Evolutionary conservation across 2,329 filamentous ascomycete species (phyloP).

Genomic region (Madurella fahalii): DNA sequence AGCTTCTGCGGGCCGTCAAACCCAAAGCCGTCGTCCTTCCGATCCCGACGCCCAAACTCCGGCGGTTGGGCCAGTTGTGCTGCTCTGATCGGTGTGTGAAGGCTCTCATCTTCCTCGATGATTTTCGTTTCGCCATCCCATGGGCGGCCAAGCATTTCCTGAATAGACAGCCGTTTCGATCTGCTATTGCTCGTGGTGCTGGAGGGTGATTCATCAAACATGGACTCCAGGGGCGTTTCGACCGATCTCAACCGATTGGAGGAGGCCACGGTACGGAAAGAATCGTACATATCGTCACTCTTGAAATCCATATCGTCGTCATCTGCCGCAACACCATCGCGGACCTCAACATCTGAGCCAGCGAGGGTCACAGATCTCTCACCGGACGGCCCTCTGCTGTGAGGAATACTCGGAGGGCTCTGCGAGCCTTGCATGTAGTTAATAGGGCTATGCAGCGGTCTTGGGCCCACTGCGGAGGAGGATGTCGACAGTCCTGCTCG

Average conservation of each 20-base stretch:
- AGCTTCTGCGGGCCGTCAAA: constrained; percentile 31
- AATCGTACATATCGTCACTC: constrained; percentile 75
- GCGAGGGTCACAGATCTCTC: constrained; percentile 62
- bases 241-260: constrained; percentile 63
- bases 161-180: constrained; percentile 54
- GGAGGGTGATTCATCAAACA: constrained; percentile 75
- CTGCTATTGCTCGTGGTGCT: constrained; percentile 51
- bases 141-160: constrained; percentile 53
- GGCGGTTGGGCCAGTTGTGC: constrained; percentile 31
- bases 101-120: constrained; percentile 58
- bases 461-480: constrained; percentile 33
- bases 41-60: constrained; percentile 23
- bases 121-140: constrained; percentile 56
- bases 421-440: constrained; percentile 37
- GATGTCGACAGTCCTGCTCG: constrained; percentile 43
- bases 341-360: constrained; percentile 65
- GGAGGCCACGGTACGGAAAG: constrained; percentile 61
- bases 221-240: constrained; percentile 70
- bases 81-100: constrained; percentile 47
- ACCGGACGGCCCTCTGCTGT: constrained; percentile 36
- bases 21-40: constrained; percentile 23
- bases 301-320: constrained; percentile 76
- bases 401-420: constrained; percentile 35
- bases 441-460: constrained; percentile 39
- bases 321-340: constrained; percentile 62